Evolutionary conservation across 768 basidiomycete species (phyloP), one percentile per base, ranked within the genome.

Genomic region (Lactarius evosmus): DNA sequence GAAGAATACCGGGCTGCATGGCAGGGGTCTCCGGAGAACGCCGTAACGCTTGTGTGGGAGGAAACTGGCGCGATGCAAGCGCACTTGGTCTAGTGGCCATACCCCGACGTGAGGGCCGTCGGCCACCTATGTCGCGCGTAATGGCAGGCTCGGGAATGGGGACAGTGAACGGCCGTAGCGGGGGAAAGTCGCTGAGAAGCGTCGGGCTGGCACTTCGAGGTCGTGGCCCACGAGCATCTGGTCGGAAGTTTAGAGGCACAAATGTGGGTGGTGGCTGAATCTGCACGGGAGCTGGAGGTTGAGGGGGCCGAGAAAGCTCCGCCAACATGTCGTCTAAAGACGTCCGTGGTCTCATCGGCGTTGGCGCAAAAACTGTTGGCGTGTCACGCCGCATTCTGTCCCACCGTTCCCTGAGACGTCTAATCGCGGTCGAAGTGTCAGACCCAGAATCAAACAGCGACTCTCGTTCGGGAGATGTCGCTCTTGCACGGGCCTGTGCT

Each of bases 321-420:
- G 85, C 82, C 5, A 90, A 72, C 58, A 84, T 81, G 56, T 87
- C 80, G 9, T 83, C 82, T 40, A 89, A 75, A 0, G 86, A 82
- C 4, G 77, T 81, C 8, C 81, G 82, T 32, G 78, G 63, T n/a
- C 70, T 74, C 11, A 72, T 67, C 7, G 78, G 79, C 5, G 78
- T 72, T 6, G 84, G 79, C 9, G 77, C 73, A 6, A 82, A 81
- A n/a, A 83, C 74, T 0, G 81, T 74, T 27, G 71, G 64, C 2
- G 68, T 70, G 2, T 74, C 76, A 2, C 70, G 69, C 19, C 71
- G 70, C 56, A 70, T 70, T 62, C 69, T 60, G 34, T 70, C 63
- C 29, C 75, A 61, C 19, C 69, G 65, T 46, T 69, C 69, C 69
- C 75, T 74, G 19, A 75, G 72, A 29, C 67, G 64, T 25, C 69